Conservation (phyloP, 2,329 filamentous ascomycete genomes). For the Nigrograna mackinnonii region DNA sequence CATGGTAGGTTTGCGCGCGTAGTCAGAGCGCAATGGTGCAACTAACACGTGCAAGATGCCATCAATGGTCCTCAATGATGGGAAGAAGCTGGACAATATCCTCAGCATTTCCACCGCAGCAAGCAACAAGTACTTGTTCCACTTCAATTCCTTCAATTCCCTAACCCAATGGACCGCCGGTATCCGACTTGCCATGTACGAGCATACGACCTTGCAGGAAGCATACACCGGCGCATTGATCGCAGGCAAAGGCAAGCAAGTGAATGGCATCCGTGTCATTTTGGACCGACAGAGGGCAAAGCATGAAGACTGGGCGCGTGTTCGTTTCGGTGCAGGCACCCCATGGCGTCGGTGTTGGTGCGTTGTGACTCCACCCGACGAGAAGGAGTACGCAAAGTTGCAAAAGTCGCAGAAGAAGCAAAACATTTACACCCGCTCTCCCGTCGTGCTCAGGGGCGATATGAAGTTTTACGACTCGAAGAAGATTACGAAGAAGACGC, state of each 20-base stretch:
- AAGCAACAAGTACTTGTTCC: slow-evolving; percentile 90
- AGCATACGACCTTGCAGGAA: slow-evolving; percentile 90
- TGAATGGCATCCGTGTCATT: slow-evolving; percentile 90
- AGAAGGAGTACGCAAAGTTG: slow-evolving; percentile 85
- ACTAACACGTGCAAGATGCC: no score
- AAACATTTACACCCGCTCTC: slow-evolving; percentile 78
- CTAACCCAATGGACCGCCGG: slow-evolving; percentile 94
- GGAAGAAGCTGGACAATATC: slow-evolving; percentile 88
- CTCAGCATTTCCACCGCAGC: slow-evolving; percentile 94
- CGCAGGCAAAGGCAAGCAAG: slow-evolving; percentile 84
- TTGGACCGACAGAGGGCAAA: slow-evolving; percentile 79
- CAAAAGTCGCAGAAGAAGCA: slow-evolving; percentile 83
- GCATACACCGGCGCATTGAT: slow-evolving; percentile 96
- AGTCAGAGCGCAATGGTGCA: no score
- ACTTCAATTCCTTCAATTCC: slow-evolving; percentile 94
- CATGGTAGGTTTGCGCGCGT: no score
- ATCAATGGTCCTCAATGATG: slow-evolving; percentile 83
- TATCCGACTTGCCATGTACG: slow-evolving; percentile 91
- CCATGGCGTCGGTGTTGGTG: slow-evolving; percentile 98
- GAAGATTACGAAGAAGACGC: slow-evolving; percentile 89
- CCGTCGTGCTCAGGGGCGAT: slow-evolving; percentile 75
- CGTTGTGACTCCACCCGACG: slow-evolving; percentile 87
- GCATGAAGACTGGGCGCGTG: slow-evolving; percentile 90
- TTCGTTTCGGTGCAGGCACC: slow-evolving; percentile 92
- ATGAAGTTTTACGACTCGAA: slow-evolving; percentile 93